Percentiles rank a stretch among this genome's conserved stretches.
Conservation (phyloP, 225 moss, liverwort and hornwort genomes). For the Marchantia paleacea region DNA sequence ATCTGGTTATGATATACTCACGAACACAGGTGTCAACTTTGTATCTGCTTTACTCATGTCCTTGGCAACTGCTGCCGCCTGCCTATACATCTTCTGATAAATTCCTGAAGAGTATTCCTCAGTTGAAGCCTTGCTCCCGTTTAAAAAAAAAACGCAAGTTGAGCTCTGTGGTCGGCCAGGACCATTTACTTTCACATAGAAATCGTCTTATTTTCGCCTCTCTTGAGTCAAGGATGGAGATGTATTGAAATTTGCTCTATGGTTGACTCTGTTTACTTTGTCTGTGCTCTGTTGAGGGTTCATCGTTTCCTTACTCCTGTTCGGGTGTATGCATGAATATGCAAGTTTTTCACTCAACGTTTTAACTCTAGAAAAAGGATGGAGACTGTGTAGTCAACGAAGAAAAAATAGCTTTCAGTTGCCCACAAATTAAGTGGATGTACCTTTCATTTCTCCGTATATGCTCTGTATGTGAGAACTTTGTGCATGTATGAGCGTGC, state of each 20-base stretch:
- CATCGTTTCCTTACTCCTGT: neutral
- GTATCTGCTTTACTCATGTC: conserved; percentile 67
- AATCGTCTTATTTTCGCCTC: neutral
- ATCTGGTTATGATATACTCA: conserved; percentile 68
- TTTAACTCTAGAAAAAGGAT: too few relatives aligned
- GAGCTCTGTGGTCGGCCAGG: neutral
- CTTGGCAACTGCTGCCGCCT: conserved; percentile 66
- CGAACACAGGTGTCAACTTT: conserved; percentile 77
- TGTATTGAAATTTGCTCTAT: neutral
- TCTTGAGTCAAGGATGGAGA: neutral
- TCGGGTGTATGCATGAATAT: neutral
- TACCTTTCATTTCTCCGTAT: too few relatives aligned
- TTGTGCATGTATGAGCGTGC: too few relatives aligned
- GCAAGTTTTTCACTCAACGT: too few relatives aligned
- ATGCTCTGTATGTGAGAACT: too few relatives aligned
- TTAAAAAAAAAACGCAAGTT: neutral
- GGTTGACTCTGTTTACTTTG: neutral
- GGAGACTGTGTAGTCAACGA: too few relatives aligned
- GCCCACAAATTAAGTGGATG: too few relatives aligned
- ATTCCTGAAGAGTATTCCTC: neutral
- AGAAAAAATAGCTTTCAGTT: too few relatives aligned
- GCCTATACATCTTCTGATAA: conserved; percentile 59
- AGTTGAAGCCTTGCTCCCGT: neutral
- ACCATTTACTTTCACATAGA: neutral
- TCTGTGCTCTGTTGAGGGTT: neutral